A percentile compares a stretch with the other conserved stretches of the same genome.
Evolutionary conservation across 192 early-diverging fungal species (phyloP).

Genomic region (Linnemannia exigua): DNA sequence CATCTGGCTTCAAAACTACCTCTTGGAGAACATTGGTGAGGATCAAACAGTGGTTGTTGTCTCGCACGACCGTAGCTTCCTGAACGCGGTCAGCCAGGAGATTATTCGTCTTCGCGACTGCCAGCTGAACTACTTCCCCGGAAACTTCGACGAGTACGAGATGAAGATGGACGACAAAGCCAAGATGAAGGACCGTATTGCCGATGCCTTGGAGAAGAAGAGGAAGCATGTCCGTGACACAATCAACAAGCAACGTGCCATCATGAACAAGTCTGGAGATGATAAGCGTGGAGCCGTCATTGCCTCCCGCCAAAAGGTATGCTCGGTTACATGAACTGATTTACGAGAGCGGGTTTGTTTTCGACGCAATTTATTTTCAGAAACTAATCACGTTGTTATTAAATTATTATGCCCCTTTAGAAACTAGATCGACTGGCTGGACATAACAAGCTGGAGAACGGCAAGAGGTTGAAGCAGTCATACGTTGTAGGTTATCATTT

Average conservation of each 20-base stretch:
- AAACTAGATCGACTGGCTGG: conserved; percentile 76
- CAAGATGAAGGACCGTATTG: conserved; percentile 75
- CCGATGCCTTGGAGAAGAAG: conserved; percentile 75
- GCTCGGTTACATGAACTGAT: too few relatives aligned
- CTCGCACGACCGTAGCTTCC: conserved; percentile 92
- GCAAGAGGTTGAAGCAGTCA: conserved; percentile 77
- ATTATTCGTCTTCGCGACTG: conserved; percentile 83
- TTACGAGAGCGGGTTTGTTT: too few relatives aligned
- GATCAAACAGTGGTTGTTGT: conserved; percentile 86
- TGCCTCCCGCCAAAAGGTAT: conserved; percentile 85
- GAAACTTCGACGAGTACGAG: conserved; percentile 91
- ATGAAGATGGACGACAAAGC: conserved; percentile 80
- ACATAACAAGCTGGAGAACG: conserved; percentile 75
- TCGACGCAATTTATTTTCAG: too few relatives aligned
- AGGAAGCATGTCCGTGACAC: conserved; percentile 80
- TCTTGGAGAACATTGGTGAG: conserved; percentile 66
- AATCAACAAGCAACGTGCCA: conserved; percentile 83
- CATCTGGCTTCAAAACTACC: conserved; percentile 90
- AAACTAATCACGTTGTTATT: neutral
- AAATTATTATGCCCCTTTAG: conserved; percentile 39
- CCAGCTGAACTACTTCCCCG: conserved; percentile 80
- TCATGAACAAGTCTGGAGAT: conserved; percentile 82
- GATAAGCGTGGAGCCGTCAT: conserved; percentile 84
- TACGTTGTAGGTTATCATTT: conserved; percentile 70
- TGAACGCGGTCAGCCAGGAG: conserved; percentile 83